These are phyloP conservation scores for Arthrobotrys iridis DNA, from an alignment of 2,329 filamentous ascomycete genomes.

Conservation along the genomic window DNA sequence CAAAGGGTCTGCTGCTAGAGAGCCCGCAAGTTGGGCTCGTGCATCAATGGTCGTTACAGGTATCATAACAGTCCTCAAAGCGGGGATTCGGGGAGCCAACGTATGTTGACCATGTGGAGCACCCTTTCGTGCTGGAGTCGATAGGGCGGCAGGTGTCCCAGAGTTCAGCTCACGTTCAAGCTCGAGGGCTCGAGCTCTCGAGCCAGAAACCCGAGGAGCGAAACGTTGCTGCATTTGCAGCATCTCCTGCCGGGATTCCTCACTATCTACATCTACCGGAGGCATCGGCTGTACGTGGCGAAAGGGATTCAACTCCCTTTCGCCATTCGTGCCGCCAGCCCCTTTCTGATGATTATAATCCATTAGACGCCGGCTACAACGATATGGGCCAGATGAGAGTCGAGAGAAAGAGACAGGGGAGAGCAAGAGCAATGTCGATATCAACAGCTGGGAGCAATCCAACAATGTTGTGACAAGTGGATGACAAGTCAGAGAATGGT, in stretches of 20 bases:
- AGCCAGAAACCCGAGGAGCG: slow-evolving; percentile 23
- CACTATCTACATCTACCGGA: slow-evolving; percentile 20
- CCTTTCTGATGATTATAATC: background rate
- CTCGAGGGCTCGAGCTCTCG: slow-evolving; percentile 18
- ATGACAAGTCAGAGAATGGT: background rate
- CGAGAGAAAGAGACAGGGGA: background rate
- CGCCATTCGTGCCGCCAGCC: background rate
- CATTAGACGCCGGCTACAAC: background rate
- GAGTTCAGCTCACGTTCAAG: slow-evolving; percentile 20
- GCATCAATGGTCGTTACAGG: background rate
- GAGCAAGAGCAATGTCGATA: background rate
- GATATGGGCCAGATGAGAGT: background rate
- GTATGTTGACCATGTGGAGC: background rate
- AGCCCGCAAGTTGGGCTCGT: background rate
- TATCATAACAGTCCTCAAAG: background rate
- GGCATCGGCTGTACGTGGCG: slow-evolving; percentile 30
- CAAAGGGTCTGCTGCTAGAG: background rate
- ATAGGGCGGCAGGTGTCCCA: background rate
- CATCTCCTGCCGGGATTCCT: slow-evolving; percentile 25
- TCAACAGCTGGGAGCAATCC: background rate
- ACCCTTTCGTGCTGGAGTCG: background rate
- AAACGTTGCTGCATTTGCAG: slow-evolving; percentile 12
- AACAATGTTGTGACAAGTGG: background rate
- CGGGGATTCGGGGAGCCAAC: background rate
- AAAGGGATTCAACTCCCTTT: slow-evolving; percentile 22